Base-by-base conservation (phyloP, 169 alveolate genomes). In the Eimeria necatrix region DNA sequence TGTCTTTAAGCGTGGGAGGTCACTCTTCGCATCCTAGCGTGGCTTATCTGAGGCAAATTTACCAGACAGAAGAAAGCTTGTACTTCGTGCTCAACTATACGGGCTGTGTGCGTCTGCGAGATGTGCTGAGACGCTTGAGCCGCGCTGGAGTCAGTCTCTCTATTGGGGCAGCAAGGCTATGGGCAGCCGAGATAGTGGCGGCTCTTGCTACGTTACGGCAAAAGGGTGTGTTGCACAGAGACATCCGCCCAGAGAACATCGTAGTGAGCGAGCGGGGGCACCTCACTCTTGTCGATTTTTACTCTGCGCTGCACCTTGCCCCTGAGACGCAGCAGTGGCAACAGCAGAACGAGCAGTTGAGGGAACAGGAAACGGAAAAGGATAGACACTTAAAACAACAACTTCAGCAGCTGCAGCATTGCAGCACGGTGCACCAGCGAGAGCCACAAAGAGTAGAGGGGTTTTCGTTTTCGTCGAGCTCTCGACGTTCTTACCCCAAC, bases 211-310 rank as follows among this genome's bases (percentile, higher is more conserved):
- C 91, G n/a, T 18, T 91, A 52, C 41, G 95, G n/a, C 32, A 7
- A 41, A 74, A 52, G 24, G 93, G 96, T 8, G 68, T 71, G 52
- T 83, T 95, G 74, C 99, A 98, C 93, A 96, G 99, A 95, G 99
- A 98, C 94, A 96, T 98, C 51, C 98, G 98, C 86, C 99, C 99
- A 4, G 99, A 97, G 96, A 98, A 98, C 94, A 97, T 98, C 52
- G 97, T 97, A 32, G 91, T 98, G 9, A 98, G 96, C 84, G 89
- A 96, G 22, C 93, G 97, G 64, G 99, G 99, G n/a, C 99, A 98
- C 91, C 95, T 97, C 56, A 97, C 97, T 90, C 96, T 97, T 52
- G 94, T 97, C 6, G 98, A 98, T 96, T 97, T 97, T 81, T 98
- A 98, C 41, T 95, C 95, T 10, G 83, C 91, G 18, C 91, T 91